phyloP scores from a whole-genome alignment of 805 yeast species.

The Metschnikowia noctiluminum region DNA sequence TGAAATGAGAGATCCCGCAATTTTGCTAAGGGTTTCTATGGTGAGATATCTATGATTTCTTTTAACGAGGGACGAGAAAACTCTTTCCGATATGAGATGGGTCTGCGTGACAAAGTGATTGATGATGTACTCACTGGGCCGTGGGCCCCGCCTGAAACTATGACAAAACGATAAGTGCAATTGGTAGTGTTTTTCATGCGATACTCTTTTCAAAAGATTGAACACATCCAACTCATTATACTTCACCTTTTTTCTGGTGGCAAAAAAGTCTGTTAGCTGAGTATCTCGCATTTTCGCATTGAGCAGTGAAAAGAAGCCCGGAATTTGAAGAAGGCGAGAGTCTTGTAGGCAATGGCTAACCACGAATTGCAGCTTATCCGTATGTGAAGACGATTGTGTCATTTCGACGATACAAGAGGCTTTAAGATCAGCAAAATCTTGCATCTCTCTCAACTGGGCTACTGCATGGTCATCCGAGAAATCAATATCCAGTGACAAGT shows the following conservation, averaged over 20 bases:
- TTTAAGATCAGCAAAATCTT: not conserved
- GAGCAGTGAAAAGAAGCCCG: constrained; percentile 5
- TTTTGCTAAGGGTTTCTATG: not conserved
- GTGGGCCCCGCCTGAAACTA: constrained; percentile 1
- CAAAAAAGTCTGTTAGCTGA: not conserved
- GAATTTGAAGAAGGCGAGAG: constrained; percentile 2
- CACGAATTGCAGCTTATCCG: not conserved
- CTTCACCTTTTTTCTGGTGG: not conserved
- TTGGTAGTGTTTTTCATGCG: not conserved
- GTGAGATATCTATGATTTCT: not conserved
- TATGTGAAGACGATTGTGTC: not conserved
- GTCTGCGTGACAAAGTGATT: constrained; percentile 3
- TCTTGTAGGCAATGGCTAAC: not conserved
- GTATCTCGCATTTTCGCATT: not conserved
- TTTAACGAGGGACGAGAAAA: not conserved
- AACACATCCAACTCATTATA: constrained; percentile 10
- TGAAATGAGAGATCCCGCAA: constrained; percentile 1
- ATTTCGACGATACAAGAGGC: not conserved
- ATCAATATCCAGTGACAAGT: not conserved
- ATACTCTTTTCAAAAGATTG: not conserved
- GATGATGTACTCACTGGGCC: constrained; percentile 4
- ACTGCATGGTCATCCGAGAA: not conserved
- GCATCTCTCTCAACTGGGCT: not conserved
- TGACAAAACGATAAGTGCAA: constrained; percentile 4
- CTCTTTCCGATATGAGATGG: not conserved